Conservation (phyloP, 192 early-diverging fungal genomes). For the Dissophora ornata region DNA sequence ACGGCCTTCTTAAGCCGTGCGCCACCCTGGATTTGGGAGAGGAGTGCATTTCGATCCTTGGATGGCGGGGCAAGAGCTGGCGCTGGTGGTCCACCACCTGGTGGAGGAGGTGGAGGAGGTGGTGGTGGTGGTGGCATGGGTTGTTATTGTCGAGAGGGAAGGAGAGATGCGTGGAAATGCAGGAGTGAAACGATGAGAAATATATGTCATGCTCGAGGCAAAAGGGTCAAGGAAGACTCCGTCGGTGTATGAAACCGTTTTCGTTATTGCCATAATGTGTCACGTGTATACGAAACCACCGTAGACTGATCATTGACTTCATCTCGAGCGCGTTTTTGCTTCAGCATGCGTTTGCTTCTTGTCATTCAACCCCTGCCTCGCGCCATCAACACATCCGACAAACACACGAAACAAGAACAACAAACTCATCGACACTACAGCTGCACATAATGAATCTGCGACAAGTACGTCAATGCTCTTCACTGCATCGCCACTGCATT, state of each 20-base stretch:
- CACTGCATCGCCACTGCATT: neutral
- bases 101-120: constrained; percentile 55
- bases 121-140: constrained; percentile 57
- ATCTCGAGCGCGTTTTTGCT: no score
- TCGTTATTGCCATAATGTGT: no score
- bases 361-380: no score
- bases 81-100: constrained; percentile 34
- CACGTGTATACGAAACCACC: no score
- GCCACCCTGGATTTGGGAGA: constrained; percentile 80
- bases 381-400: no score
- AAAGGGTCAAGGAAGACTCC: no score
- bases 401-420: no score
- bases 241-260: no score
- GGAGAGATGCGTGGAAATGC: neutral
- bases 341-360: no score
- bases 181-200: no score
- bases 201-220: no score
- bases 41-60: constrained; percentile 64
- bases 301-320: no score
- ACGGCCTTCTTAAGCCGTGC: constrained; percentile 71
- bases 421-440: neutral
- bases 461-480: constrained; percentile 17
- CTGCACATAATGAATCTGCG: constrained; percentile 34
- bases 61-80: constrained; percentile 27
- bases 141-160: neutral